Percentiles rank a stretch among this genome's conserved stretches.
phyloP scores from a whole-genome alignment of 768 basidiomycete genomes.

The Russula earlei region DNA sequence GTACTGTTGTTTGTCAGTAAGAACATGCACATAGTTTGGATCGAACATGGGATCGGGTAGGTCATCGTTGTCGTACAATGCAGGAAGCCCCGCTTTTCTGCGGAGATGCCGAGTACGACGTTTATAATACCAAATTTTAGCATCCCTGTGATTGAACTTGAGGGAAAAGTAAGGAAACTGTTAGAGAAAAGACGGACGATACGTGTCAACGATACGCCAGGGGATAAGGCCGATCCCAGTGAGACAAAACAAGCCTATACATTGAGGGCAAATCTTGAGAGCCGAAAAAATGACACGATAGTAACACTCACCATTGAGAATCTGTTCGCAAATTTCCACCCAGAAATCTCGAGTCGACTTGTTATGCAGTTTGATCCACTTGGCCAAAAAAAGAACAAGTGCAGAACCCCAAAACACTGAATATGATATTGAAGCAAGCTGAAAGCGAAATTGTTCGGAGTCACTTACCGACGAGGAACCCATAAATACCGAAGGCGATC shows the following conservation, averaged over 20 bases:
- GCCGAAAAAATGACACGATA: neutral
- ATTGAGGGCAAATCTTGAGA: neutral
- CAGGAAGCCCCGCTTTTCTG: constrained; percentile 52
- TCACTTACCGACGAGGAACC: constrained; percentile 54
- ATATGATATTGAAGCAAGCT: constrained; percentile 1
- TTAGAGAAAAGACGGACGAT: constrained; percentile 35
- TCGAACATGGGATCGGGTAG: constrained; percentile 71
- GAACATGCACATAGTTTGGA: constrained; percentile 59
- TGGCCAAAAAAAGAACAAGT: constrained; percentile 62
- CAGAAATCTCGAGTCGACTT: constrained; percentile 64
- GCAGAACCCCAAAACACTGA: constrained; percentile 82
- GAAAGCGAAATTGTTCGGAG: neutral
- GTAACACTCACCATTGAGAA: constrained; percentile 51
- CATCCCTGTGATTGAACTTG: constrained; percentile 40
- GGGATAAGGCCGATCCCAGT: constrained; percentile 78
- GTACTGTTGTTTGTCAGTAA: constrained; percentile 54
- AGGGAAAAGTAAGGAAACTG: neutral
- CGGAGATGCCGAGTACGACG: constrained; percentile 48
- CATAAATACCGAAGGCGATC: constrained; percentile 65
- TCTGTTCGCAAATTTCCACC: constrained; percentile 71
- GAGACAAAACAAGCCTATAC: constrained; percentile 61
- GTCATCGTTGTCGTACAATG: constrained; percentile 66
- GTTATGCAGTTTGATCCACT: constrained; percentile 64
- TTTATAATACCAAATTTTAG: constrained; percentile 68
- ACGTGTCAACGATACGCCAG: constrained; percentile 64